Evolutionary conservation across 805 yeast genomes (phyloP).

Genomic region (Sungouiozyma ichnusensis): DNA sequence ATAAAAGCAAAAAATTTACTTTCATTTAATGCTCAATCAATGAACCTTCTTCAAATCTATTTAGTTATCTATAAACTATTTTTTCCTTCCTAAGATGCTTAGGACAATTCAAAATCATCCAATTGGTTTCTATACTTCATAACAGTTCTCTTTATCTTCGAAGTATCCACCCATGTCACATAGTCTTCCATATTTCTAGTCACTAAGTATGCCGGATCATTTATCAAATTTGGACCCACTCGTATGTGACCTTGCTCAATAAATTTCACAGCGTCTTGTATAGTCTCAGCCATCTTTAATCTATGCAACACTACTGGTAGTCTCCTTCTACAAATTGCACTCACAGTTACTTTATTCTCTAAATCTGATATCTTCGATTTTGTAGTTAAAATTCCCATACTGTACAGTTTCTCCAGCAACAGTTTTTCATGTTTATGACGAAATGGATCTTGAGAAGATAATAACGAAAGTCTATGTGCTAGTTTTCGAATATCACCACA

Average conservation of each 20-base stretch:
- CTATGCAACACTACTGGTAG: constrained; percentile 92
- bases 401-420: constrained; percentile 73
- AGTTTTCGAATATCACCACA: constrained; percentile 87
- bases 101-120: constrained; percentile 47
- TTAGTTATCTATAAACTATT: background rate
- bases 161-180: constrained; percentile 93
- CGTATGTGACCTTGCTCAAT: constrained; percentile 96
- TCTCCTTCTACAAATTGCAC: constrained; percentile 86
- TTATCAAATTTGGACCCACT: constrained; percentile 90
- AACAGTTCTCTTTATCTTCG: constrained; percentile 84
- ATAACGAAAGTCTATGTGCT: constrained; percentile 73
- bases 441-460: constrained; percentile 81
- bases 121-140: constrained; percentile 74
- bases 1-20: background rate
- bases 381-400: constrained; percentile 84
- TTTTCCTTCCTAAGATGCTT: background rate
- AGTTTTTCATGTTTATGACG: constrained; percentile 83
- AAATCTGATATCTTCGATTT: constrained; percentile 82
- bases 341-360: constrained; percentile 85
- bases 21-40: background rate
- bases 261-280: constrained; percentile 80
- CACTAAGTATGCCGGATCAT: constrained; percentile 91
- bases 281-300: constrained; percentile 83
- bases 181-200: constrained; percentile 94
- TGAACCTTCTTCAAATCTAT: constrained; percentile 1